A percentile compares a stretch with the other conserved stretches of the same genome.
Evolutionary conservation across 345 rosid genomes (phyloP).

Genomic region (Nephelium lappaceum): DNA sequence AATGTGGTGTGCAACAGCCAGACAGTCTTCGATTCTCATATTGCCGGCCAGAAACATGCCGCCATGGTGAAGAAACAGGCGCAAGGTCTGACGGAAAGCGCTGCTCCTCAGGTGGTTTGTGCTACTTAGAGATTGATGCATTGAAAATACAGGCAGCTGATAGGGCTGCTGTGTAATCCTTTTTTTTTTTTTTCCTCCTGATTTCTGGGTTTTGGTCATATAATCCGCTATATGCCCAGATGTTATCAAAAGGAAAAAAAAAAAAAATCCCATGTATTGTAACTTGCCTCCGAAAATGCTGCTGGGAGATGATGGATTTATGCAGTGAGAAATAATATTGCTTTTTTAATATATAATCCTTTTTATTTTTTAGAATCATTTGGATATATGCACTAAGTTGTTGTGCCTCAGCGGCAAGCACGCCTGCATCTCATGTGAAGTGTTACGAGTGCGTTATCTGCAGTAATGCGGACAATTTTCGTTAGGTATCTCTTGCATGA

Average conservation of each 20-base stretch:
- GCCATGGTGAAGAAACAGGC: conserved; percentile 43
- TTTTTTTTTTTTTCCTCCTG: no score
- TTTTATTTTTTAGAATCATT: no score
- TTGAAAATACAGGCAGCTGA: neutral
- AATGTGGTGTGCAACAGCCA: conserved; percentile 51
- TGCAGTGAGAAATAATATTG: neutral
- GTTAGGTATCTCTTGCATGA: no score
- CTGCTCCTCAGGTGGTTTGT: neutral
- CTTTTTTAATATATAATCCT: no score
- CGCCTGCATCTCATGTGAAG: no score
- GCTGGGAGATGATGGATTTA: neutral
- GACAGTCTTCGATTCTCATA: conserved; percentile 40
- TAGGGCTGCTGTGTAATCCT: neutral
- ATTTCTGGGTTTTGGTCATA: neutral
- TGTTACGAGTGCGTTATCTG: no score
- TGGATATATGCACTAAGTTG: no score
- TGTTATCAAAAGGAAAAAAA: neutral
- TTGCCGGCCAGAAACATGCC: conserved; percentile 57
- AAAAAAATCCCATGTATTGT: neutral
- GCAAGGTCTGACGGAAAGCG: neutral
- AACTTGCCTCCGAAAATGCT: no score
- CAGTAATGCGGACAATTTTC: no score
- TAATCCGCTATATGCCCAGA: neutral
- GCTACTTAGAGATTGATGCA: neutral
- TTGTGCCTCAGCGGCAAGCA: no score